Evolutionary conservation across 2,329 filamentous ascomycete species (phyloP).

Genomic region (Seiridium cupressi): DNA sequence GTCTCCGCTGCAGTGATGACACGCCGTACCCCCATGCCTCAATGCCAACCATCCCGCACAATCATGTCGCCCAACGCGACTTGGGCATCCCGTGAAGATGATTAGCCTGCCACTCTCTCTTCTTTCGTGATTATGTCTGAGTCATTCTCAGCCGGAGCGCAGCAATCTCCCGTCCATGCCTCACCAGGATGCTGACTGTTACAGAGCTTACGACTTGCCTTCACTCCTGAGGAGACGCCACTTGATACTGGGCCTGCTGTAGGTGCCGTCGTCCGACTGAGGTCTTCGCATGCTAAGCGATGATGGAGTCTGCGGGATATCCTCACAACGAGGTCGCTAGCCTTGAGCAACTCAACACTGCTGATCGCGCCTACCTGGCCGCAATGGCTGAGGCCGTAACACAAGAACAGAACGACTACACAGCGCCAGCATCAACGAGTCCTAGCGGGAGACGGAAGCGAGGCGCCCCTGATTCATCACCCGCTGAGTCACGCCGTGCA

Average conservation of each 20-base stretch:
- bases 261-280: neutral
- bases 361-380: conserved; percentile 30
- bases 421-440: conserved; percentile 35
- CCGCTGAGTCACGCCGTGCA: conserved; percentile 45
- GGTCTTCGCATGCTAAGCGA: neutral
- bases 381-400: conserved; percentile 47
- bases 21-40: neutral
- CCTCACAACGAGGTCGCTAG: conserved; percentile 26
- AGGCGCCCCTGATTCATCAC: conserved; percentile 41
- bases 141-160: too few relatives aligned
- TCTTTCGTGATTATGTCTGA: too few relatives aligned
- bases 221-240: neutral
- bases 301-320: conserved; percentile 31
- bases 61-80: neutral
- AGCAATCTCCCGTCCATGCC: too few relatives aligned
- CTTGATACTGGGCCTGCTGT: conserved; percentile 1
- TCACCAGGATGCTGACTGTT: neutral
- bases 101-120: too few relatives aligned
- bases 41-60: neutral
- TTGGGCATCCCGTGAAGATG: neutral
- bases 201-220: neutral
- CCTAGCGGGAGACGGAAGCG: conserved; percentile 57
- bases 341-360: conserved; percentile 25
- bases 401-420: conserved; percentile 47
- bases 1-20: neutral